phyloP scores from a whole-genome alignment of 805 yeast genomes.

The Ogataea parapolymorpha region DNA sequence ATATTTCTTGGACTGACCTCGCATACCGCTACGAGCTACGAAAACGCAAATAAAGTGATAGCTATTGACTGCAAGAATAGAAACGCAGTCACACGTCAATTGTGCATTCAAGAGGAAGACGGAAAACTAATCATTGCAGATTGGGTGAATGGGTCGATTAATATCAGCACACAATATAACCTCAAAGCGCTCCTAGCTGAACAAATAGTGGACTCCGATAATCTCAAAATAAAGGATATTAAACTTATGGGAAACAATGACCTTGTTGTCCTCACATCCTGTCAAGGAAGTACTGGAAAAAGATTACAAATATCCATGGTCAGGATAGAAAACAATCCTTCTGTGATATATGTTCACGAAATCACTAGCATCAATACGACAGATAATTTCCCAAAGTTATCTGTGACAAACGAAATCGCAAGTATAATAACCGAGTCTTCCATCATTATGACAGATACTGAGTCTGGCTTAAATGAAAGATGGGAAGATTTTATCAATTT shows the following conservation, averaged over 20 bases:
- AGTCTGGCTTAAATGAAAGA: conserved; percentile 35
- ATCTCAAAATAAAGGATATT: conserved; percentile 58
- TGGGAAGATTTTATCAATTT: conserved; percentile 83
- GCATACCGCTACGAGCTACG: conserved; percentile 22
- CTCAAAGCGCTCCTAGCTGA: conserved; percentile 16
- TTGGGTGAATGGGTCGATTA: conserved; percentile 31
- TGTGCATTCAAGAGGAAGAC: conserved; percentile 43
- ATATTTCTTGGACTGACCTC: conserved; percentile 15
- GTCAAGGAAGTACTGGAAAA: conserved; percentile 32
- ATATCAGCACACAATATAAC: conserved; percentile 30
- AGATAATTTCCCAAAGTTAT: conserved; percentile 11
- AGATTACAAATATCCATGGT: conserved; percentile 40
- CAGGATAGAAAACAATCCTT: background rate
- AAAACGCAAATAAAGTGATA: conserved; percentile 45
- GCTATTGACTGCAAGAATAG: conserved; percentile 43
- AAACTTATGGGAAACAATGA: conserved; percentile 44
- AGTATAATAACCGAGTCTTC: conserved; percentile 58
- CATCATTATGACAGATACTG: conserved; percentile 62
- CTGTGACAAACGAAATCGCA: conserved; percentile 36
- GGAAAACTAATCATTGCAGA: conserved; percentile 39
- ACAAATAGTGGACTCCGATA: conserved; percentile 37
- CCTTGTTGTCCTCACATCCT: conserved; percentile 49
- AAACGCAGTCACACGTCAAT: conserved; percentile 44
- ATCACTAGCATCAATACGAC: conserved; percentile 1
- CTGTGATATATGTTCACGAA: conserved; percentile 1